These are phyloP conservation scores for Limonium bicolor DNA, from an alignment of 148 eudicot genomes.

Conservation along the genomic window DNA sequence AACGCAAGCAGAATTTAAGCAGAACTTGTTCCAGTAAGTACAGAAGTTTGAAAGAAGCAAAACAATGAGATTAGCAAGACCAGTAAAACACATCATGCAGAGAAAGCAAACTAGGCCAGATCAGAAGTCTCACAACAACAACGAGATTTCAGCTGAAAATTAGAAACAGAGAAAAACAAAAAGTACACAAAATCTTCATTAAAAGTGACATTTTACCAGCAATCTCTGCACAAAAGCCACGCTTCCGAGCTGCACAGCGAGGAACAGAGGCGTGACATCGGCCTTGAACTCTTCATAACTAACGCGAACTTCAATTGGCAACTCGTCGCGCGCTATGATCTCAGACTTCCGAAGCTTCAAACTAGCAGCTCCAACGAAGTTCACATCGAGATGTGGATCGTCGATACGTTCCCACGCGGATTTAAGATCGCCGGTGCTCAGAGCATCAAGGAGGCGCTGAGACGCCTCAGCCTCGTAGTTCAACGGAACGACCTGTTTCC, in stretches of 20 bases:
- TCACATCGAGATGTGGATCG: constrained; percentile 61
- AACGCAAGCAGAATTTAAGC: no score
- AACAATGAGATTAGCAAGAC: no score
- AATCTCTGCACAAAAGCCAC: constrained; percentile 33
- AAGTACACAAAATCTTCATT: background rate
- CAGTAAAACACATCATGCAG: no score
- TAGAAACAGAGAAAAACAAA: no score
- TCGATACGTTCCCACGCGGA: constrained; percentile 26
- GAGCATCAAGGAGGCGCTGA: constrained; percentile 57
- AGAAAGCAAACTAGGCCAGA: no score
- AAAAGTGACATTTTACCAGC: constrained; percentile 12
- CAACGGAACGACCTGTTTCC: constrained; percentile 61
- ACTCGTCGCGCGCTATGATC: constrained; percentile 30
- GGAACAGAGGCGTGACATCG: constrained; percentile 80
- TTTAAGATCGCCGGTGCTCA: constrained; percentile 25
- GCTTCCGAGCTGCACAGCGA: constrained; percentile 53
- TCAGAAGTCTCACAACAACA: no score
- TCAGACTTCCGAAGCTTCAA: constrained; percentile 44
- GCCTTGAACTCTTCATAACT: constrained; percentile 47
- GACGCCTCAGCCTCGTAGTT: constrained; percentile 69
- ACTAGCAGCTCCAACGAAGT: constrained; percentile 52
- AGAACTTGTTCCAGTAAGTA: no score
- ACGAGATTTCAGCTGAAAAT: no score
- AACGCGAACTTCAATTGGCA: constrained; percentile 31
- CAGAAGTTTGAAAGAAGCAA: no score